These are phyloP conservation scores for Dorcoceras hygrometricum DNA, from an alignment of 257 asterid genomes.

Conservation along the genomic window DNA sequence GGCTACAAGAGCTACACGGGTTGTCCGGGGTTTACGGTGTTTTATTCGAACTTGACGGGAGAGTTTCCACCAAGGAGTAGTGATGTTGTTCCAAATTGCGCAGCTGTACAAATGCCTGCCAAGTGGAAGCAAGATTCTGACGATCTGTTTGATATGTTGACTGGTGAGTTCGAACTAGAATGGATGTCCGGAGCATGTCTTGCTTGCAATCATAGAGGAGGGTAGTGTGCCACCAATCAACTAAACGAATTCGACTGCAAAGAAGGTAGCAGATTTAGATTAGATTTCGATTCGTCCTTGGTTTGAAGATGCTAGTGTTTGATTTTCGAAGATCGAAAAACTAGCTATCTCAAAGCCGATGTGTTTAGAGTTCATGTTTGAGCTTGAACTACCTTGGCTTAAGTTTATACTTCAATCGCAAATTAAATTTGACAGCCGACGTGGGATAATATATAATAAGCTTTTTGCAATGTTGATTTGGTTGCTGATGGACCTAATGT, in stretches of 20 bases:
- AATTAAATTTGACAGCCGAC: no score
- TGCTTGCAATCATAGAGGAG: constrained; percentile 21
- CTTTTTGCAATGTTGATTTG: background rate
- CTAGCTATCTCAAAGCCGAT: no score
- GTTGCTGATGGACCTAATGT: constrained; percentile 8
- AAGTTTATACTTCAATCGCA: no score
- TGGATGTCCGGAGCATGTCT: constrained; percentile 16
- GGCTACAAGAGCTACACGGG: background rate
- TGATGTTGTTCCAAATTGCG: background rate
- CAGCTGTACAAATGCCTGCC: constrained; percentile 18
- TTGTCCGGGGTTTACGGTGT: constrained; percentile 17
- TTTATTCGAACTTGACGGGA: background rate
- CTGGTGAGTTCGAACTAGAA: constrained; percentile 20
- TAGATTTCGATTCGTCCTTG: no score
- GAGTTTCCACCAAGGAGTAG: no score
- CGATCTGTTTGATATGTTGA: background rate
- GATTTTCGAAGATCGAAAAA: no score
- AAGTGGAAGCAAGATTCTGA: background rate
- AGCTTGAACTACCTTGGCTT: no score
- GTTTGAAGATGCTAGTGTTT: no score
- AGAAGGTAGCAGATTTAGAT: background rate
- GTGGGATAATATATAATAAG: no score
- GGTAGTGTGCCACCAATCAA: constrained; percentile 7
- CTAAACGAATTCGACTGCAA: background rate
- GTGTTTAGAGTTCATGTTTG: no score